Conservation (phyloP, 352 stramenopile species). For the Pythium scleroteichum region DNA sequence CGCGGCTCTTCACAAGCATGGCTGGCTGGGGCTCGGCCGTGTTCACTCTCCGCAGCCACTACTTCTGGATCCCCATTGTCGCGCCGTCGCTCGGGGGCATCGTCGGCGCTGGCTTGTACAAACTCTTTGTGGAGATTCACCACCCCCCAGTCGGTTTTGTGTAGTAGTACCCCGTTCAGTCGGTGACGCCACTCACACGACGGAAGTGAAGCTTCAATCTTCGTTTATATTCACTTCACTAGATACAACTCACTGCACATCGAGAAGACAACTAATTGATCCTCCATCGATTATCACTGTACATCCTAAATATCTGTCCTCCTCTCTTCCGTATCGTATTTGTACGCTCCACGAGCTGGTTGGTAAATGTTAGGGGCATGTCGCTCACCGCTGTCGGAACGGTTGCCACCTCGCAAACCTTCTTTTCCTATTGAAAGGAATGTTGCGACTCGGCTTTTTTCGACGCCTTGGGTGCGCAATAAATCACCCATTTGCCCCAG, state of each 20-base stretch:
- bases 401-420: constrained; percentile 21
- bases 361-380: constrained; percentile 8
- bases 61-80: constrained; percentile 66
- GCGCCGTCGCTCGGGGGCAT: constrained; percentile 45
- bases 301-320: constrained; percentile 58
- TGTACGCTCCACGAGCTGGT: constrained; percentile 30
- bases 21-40: constrained; percentile 57
- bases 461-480: constrained; percentile 47
- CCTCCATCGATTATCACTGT: not conserved
- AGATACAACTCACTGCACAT: not conserved
- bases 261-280: no score
- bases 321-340: constrained; percentile 67
- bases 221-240: not conserved
- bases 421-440: constrained; percentile 56
- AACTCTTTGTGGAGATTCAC: constrained; percentile 53
- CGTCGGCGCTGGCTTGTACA: constrained; percentile 45
- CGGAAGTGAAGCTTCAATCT: not conserved
- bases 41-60: constrained; percentile 47
- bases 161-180: not conserved
- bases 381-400: not conserved
- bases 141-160: constrained; percentile 25
- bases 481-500: constrained; percentile 51
- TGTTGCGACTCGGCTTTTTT: constrained; percentile 42
- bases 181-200: not conserved
- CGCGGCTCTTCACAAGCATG: constrained; percentile 46